A percentile compares a stretch with the other conserved stretches of the same genome.
These are phyloP conservation scores for Xylariaceae sp. DNA, from an alignment of 2,329 filamentous ascomycete genomes.

Conservation along the genomic window DNA sequence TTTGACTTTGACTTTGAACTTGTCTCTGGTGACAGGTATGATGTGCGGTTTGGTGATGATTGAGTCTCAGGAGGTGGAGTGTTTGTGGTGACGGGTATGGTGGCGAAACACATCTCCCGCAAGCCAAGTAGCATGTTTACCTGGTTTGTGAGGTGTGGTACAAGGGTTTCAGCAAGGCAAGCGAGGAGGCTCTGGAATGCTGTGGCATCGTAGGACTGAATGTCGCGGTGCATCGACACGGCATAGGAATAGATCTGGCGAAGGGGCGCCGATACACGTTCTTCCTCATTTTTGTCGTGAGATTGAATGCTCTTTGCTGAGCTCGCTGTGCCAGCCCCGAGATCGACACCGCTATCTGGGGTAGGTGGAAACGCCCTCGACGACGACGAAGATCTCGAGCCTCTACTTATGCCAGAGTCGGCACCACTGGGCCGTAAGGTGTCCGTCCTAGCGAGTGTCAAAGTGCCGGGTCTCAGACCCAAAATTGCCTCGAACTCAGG, in stretches of 20 bases:
- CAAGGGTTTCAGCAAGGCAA: conserved; percentile 10
- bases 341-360: background rate
- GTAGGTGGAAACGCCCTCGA: background rate
- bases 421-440: too few species aligned
- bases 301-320: background rate
- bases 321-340: background rate
- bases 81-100: background rate
- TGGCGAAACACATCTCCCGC: conserved; percentile 14
- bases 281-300: background rate
- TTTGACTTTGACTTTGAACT: background rate
- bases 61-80: background rate
- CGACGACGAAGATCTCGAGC: too few species aligned
- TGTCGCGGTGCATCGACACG: conserved; percentile 8
- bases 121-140: conserved; percentile 10
- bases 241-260: conserved; percentile 15
- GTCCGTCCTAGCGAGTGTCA: conserved; percentile 6
- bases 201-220: conserved; percentile 6
- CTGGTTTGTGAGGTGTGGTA: conserved; percentile 15
- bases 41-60: background rate
- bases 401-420: background rate
- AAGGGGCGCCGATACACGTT: conserved; percentile 9
- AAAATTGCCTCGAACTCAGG: conserved; percentile 27
- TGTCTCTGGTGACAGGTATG: background rate
- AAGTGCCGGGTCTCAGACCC: conserved; percentile 18
- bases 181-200: conserved; percentile 8